Base-by-base conservation (phyloP, 2,329 filamentous ascomycete genomes). In the Aspergillus awamori region DNA sequence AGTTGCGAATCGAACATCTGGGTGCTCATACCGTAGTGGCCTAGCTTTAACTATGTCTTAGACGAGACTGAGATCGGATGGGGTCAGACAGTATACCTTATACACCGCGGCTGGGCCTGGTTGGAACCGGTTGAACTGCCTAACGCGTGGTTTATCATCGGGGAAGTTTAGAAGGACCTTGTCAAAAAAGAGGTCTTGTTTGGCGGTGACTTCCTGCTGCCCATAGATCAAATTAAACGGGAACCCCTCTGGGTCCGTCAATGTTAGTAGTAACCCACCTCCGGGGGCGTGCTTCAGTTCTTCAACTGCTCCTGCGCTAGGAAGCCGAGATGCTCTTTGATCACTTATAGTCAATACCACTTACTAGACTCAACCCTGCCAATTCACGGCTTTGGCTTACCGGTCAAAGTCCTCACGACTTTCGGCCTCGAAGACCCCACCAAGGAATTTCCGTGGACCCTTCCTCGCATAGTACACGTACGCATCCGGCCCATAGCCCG, bases 381-480 rank as follows among this genome's bases (percentile, higher is more conserved):
- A 39, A 30, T 58, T n/a, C 58, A 39, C 38, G 24, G 26, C 7
- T 8, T 20, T 30, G 24, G 38, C 59, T 43, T 65, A 79, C 72
- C 76, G 79, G 58, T 80, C 75, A n/a, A 82, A 67, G 15, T 82
- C 80, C 1, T 70, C 71, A 26, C 72, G 70, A 8, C 67, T 73
- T 57, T 81, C 79, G 20, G 81, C 80, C 54, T 77, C 69, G 64
- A 78, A 82, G 0, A 74, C 67, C 1, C 78, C 80, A 6, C 80
- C 80, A 1, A 81, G 71, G 63, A 67, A 69, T 38, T 62, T 20
- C 49, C 63, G 63, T 2, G 59, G 48, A 1, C 67, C 67, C 26
- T 64, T 64, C 4, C 51, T 52, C 2, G 69, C 69, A 57, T 70
- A 70, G 33, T 66, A 68, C 3, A 67, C 62, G 39, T 66, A 72